Conservation (phyloP, 2,329 filamentous ascomycete species). For the Teratosphaeria destructans region DNA sequence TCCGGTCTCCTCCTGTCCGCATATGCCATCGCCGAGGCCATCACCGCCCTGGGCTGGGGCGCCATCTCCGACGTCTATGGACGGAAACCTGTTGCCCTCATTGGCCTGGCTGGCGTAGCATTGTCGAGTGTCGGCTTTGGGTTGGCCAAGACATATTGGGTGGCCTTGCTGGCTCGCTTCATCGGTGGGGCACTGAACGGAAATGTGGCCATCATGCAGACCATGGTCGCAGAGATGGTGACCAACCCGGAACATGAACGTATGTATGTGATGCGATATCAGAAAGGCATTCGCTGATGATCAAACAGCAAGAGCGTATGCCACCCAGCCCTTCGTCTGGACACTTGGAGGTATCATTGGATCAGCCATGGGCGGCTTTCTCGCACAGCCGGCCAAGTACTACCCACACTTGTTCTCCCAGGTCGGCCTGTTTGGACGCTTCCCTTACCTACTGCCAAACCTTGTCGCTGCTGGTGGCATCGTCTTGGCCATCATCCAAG, state of each 20-base stretch:
- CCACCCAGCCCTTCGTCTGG: slow-evolving; percentile 89
- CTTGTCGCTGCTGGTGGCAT: slow-evolving; percentile 67
- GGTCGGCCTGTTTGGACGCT: slow-evolving; percentile 59
- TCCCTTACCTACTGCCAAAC: slow-evolving; percentile 80
- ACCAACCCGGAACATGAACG: slow-evolving; percentile 74
- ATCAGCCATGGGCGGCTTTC: slow-evolving; percentile 72
- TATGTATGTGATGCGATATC: slow-evolving; percentile 37
- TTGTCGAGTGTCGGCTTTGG: slow-evolving; percentile 72
- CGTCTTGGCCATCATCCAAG: slow-evolving; percentile 63
- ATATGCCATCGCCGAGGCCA: slow-evolving; percentile 67
- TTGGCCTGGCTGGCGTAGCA: slow-evolving; percentile 71
- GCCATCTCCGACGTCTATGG: slow-evolving; percentile 68
- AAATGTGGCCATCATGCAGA: slow-evolving; percentile 64
- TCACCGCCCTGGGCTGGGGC: slow-evolving; percentile 80
- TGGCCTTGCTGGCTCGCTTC: slow-evolving; percentile 63
- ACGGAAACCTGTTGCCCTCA: slow-evolving; percentile 68
- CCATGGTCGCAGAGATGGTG: slow-evolving; percentile 80
- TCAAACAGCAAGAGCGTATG: slow-evolving; percentile 60
- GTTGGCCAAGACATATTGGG: slow-evolving; percentile 69
- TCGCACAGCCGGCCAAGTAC: slow-evolving; percentile 63
- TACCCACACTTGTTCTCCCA: slow-evolving; percentile 61
- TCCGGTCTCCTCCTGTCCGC: slow-evolving; percentile 76
- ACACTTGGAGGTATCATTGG: slow-evolving; percentile 78
- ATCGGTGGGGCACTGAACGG: slow-evolving; percentile 75
- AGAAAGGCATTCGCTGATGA: neutral